Percentiles rank a stretch among this genome's conserved stretches.
phyloP scores from a whole-genome alignment of 2,329 filamentous ascomycete species.

The Penicillium sp. region DNA sequence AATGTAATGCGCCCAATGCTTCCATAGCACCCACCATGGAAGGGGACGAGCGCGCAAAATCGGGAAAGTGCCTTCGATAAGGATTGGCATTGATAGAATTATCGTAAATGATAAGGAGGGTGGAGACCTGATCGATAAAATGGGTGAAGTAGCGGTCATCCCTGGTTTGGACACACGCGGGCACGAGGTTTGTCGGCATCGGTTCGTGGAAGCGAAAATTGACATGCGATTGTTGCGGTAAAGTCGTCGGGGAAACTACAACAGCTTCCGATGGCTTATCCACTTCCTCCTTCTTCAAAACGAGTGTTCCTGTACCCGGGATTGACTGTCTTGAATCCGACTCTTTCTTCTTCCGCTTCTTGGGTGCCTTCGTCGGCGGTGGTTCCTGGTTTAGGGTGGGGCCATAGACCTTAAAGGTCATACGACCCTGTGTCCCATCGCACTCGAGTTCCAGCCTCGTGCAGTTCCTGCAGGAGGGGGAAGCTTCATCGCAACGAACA shows the following conservation, averaged over 20 bases:
- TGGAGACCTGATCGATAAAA: constrained; percentile 36
- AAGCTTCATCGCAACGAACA: constrained; percentile 39
- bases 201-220: constrained; percentile 31
- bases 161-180: constrained; percentile 22
- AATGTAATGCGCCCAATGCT: constrained; percentile 41
- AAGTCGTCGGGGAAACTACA: constrained; percentile 28
- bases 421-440: constrained; percentile 35
- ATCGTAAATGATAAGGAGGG: constrained; percentile 38
- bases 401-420: constrained; percentile 41
- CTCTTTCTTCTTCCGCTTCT: constrained; percentile 23
- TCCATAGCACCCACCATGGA: constrained; percentile 41
- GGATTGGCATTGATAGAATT: constrained; percentile 39
- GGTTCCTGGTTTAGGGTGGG: constrained; percentile 25
- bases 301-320: constrained; percentile 4
- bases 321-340: constrained; percentile 14
- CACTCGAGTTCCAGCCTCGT: constrained; percentile 35
- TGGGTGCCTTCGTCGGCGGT: constrained; percentile 11
- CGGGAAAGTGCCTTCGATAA: constrained; percentile 35
- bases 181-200: constrained; percentile 11
- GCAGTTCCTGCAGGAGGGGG: constrained; percentile 40
- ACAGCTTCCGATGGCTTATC: constrained; percentile 19
- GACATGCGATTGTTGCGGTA: constrained; percentile 14
- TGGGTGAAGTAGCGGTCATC: constrained; percentile 38
- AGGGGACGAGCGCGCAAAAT: constrained; percentile 33
- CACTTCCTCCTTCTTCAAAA: constrained; percentile 7